phyloP scores from a whole-genome alignment of 2,329 filamentous ascomycete species.

The Alternaria brassicicola region DNA sequence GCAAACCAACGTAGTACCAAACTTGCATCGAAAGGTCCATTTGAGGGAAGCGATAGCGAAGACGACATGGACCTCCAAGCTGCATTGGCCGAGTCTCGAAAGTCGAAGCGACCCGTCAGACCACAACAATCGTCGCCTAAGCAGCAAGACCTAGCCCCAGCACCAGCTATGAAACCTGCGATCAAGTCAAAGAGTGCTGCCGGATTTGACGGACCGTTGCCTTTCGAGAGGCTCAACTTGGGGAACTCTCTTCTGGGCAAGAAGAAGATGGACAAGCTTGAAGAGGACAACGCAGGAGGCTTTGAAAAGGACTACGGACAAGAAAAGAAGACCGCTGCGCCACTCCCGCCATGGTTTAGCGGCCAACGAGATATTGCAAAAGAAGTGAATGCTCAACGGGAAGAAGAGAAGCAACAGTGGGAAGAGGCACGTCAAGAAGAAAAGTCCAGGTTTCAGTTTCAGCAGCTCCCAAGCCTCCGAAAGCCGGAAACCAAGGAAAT shows the following conservation, averaged over 20 bases:
- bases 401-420: conserved; percentile 55
- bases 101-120: conserved; percentile 48
- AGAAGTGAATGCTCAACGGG: conserved; percentile 62
- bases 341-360: conserved; percentile 77
- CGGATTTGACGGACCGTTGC: conserved; percentile 77
- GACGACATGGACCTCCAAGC: conserved; percentile 79
- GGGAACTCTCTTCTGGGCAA: conserved; percentile 64
- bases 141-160: conserved; percentile 16
- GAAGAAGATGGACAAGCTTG: conserved; percentile 59
- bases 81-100: conserved; percentile 74
- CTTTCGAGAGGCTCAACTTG: conserved; percentile 82
- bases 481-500: conserved; percentile 60
- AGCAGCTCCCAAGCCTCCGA: conserved; percentile 63
- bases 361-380: conserved; percentile 57
- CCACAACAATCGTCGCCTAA: conserved; percentile 43
- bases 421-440: conserved; percentile 63
- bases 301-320: conserved; percentile 62
- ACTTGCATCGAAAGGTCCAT: conserved; percentile 39
- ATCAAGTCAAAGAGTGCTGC: conserved; percentile 61
- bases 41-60: conserved; percentile 61
- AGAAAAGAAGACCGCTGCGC: conserved; percentile 56
- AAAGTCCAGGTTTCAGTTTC: conserved; percentile 66
- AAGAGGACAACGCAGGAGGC: conserved; percentile 65
- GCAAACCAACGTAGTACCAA: conserved; percentile 76
- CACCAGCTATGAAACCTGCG: conserved; percentile 32